phyloP scores from a whole-genome alignment of 208 protist species.

The Trypanosoma mega region DNA sequence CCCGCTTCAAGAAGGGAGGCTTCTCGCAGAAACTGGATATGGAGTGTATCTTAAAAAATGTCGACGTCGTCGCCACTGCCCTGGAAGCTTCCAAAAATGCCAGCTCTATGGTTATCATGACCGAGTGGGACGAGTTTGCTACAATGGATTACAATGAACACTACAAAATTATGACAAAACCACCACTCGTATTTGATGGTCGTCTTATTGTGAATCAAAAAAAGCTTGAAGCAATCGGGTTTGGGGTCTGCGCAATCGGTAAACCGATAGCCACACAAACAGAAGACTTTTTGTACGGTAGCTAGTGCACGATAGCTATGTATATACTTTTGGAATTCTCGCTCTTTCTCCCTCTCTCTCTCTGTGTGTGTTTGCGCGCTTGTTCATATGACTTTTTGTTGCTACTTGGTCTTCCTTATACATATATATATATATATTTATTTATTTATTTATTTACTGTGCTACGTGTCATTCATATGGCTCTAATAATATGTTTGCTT shows the following conservation, averaged over 20 bases:
- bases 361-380: no score
- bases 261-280: conserved; percentile 16
- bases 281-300: not conserved
- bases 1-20: not conserved
- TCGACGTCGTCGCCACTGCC: conserved; percentile 38
- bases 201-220: conserved; percentile 79
- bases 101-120: conserved; percentile 93
- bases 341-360: no score
- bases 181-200: conserved; percentile 97
- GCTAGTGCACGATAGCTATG: not conserved
- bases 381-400: no score
- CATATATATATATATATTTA: no score
- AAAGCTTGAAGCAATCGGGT: conserved; percentile 83
- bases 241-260: conserved; percentile 88
- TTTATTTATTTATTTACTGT: no score
- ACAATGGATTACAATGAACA: conserved; percentile 82
- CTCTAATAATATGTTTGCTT: no score
- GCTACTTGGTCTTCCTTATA: no score
- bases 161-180: conserved; percentile 93
- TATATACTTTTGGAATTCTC: no score
- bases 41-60: conserved; percentile 25
- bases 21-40: not conserved
- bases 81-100: conserved; percentile 74
- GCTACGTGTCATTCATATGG: no score
- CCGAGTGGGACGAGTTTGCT: conserved; percentile 98